These are phyloP conservation scores for Sphaerostilbella broomeana DNA, from an alignment of 2,329 filamentous ascomycete genomes.

Conservation along the genomic window DNA sequence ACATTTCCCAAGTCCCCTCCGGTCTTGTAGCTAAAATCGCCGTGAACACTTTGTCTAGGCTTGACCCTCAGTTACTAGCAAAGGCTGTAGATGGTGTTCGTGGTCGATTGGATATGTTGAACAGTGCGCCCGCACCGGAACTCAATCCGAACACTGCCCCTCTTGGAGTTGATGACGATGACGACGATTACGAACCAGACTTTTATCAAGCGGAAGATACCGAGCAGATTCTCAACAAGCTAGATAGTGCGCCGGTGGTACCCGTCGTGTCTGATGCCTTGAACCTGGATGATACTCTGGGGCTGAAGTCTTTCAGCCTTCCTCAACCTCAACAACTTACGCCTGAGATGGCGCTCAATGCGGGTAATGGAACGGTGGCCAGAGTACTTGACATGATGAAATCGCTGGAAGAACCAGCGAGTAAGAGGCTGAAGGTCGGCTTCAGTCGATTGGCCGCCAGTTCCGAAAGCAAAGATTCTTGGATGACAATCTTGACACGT, in stretches of 20 bases:
- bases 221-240: conserved; percentile 70
- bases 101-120: conserved; percentile 40
- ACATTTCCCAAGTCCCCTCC: conserved; percentile 71
- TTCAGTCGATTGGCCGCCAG: conserved; percentile 80
- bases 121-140: conserved; percentile 37
- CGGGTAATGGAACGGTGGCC: conserved; percentile 66
- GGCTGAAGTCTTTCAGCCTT: conserved; percentile 71
- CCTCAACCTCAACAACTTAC: conserved; percentile 70
- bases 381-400: conserved; percentile 75
- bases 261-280: conserved; percentile 17
- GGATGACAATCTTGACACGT: conserved; percentile 81
- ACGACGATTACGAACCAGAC: conserved; percentile 83
- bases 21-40: conserved; percentile 74
- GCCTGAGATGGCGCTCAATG: conserved; percentile 62
- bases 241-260: conserved; percentile 61
- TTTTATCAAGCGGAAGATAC: conserved; percentile 70
- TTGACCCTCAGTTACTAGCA: conserved; percentile 62
- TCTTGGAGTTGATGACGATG: conserved; percentile 69
- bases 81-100: conserved; percentile 64
- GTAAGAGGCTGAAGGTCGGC: conserved; percentile 60
- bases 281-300: conserved; percentile 40
- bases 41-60: conserved; percentile 66
- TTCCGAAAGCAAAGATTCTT: conserved; percentile 78
- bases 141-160: conserved; percentile 54
- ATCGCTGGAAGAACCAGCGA: conserved; percentile 59